Evolutionary conservation across 208 protist genomes (phyloP).

Genomic region (Crithidia brevicula): DNA sequence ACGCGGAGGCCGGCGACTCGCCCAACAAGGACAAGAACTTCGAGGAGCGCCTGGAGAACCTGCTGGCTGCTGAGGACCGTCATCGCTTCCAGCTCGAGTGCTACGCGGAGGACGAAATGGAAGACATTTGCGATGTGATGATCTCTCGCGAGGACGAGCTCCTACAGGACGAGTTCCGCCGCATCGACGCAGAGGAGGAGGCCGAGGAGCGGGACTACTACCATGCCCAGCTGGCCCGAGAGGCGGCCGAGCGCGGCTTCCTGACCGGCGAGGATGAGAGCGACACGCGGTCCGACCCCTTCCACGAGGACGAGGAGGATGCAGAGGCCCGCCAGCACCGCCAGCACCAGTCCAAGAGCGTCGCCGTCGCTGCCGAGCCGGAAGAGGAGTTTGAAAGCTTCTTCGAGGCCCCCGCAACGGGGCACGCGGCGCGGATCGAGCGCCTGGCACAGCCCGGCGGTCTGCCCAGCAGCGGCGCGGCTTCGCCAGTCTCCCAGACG

Average conservation of each 20-base stretch:
- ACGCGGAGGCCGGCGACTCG: not conserved
- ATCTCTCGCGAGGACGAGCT: conserved; percentile 44
- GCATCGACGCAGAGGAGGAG: conserved; percentile 45
- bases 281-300: conserved; percentile 16
- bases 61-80: conserved; percentile 27
- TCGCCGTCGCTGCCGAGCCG: conserved; percentile 33
- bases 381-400: conserved; percentile 48
- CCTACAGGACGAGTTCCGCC: conserved; percentile 42
- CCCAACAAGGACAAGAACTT: conserved; percentile 8
- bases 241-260: conserved; percentile 25
- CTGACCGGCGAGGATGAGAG: conserved; percentile 16
- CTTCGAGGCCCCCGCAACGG: conserved; percentile 13
- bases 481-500: not conserved
- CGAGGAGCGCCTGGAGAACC: conserved; percentile 23
- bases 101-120: conserved; percentile 33
- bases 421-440: conserved; percentile 31
- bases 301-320: conserved; percentile 43
- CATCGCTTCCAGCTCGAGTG: conserved; percentile 39
- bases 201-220: conserved; percentile 34
- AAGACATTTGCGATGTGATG: conserved; percentile 54
- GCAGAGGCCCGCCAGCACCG: conserved; percentile 6
- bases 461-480: conserved; percentile 1
- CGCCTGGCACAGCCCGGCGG: conserved; percentile 18
- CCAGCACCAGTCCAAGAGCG: conserved; percentile 3
- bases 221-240: conserved; percentile 15